Base-by-base conservation (phyloP, 805 yeast species). In the Candida endomychidarum region DNA sequence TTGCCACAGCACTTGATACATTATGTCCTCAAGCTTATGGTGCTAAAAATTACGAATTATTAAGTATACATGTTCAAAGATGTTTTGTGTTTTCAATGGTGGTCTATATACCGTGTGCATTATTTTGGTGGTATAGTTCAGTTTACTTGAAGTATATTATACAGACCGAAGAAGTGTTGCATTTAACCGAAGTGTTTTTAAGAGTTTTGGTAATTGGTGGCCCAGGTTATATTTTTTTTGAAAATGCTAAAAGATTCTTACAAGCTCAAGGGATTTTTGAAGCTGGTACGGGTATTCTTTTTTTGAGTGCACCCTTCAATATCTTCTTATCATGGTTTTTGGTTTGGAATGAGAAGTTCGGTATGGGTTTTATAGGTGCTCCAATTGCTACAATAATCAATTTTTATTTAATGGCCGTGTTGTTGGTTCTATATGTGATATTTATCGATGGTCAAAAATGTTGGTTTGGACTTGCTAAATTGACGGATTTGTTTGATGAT, bases 381-480 rank as follows among this genome's bases (percentile, higher is more conserved):
- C 72, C 75, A 2, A 57, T 68, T 7, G 72, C 74, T 12, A 57
- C 72, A 2, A 65, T 61, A 2, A 51, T 67, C 38, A 70, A 70
- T 42, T 70, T 67, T 48, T 70, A 71, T 67, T 37, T 66, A 33
- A 68, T 68, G 72, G 56, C 55, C 11, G 12, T 63, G 4, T 49
- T 70, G 25, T 49, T 70, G 27, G 55, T 67, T 3, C 37, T 66
- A 22, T 69, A 69, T 48, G 70, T 62, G 25, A 37, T 67, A 0
- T 74, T 65, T 44, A 58, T 83, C 26, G 86, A 83, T 50, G 91
- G 90, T 1, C 60, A 58, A 20, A 73, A 76, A 50, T 85, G 91
- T 51, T 84, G 91, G 91, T 74, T 66, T 45, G 91, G 91, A 0
- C 21, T 68, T 5, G 57, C 56, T 15, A 67, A 77, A 21, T 48